These are phyloP conservation scores for Skeletonema grethae DNA, from an alignment of 108 stramenopile genomes.

Conservation along the genomic window DNA sequence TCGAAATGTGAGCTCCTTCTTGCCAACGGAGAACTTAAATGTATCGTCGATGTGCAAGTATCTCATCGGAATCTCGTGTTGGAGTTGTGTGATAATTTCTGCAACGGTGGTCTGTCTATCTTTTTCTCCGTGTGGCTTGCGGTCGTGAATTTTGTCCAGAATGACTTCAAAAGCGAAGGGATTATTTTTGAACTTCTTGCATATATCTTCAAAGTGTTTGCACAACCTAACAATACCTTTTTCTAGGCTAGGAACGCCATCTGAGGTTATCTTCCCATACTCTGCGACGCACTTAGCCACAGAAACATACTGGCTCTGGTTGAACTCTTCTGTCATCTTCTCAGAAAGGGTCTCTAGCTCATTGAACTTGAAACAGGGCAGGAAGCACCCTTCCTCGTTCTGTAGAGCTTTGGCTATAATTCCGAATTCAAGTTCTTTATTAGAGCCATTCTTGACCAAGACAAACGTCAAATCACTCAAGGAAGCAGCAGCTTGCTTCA, in stretches of 20 bases:
- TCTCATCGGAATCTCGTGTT: conserved; percentile 36
- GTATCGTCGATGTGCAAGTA: conserved; percentile 54
- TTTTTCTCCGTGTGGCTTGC: background rate
- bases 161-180: conserved; percentile 21
- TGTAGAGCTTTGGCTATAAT: conserved; percentile 56
- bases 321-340: conserved; percentile 11
- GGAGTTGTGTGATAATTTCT: conserved; percentile 26
- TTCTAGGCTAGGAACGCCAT: background rate
- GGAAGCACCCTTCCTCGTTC: conserved; percentile 34
- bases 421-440: conserved; percentile 30
- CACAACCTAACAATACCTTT: conserved; percentile 8
- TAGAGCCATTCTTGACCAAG: conserved; percentile 23
- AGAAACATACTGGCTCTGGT: background rate
- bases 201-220: conserved; percentile 8
- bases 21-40: conserved; percentile 38
- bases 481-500: conserved; percentile 63
- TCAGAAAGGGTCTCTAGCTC: background rate
- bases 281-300: conserved; percentile 8
- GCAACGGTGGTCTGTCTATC: conserved; percentile 3
- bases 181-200: conserved; percentile 2
- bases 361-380: conserved; percentile 12
- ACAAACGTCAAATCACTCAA: conserved; percentile 50
- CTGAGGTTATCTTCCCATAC: conserved; percentile 1
- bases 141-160: conserved; percentile 20
- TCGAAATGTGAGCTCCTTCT: conserved; percentile 25